A percentile compares a stretch with the other conserved stretches of the same genome.
Evolutionary conservation across 768 basidiomycete species (phyloP).

Genomic region (Collybia mongolica): DNA sequence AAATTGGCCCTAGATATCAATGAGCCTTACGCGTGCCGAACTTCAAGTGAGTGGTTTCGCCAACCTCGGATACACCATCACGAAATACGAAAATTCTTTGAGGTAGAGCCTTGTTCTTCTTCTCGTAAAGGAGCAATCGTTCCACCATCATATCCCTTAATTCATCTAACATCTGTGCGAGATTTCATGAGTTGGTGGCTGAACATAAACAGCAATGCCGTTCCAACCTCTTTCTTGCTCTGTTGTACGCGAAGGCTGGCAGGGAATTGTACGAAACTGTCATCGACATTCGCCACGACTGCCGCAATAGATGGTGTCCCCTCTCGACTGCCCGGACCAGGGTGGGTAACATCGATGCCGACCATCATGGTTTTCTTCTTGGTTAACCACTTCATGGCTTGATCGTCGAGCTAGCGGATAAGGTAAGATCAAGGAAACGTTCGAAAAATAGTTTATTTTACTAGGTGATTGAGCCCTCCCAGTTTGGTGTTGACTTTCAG

Average conservation of each 20-base stretch:
- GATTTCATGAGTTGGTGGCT: background rate
- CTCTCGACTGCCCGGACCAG: conserved; percentile 59
- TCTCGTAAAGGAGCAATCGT: conserved; percentile 56
- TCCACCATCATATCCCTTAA: conserved; percentile 70
- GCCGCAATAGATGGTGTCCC: conserved; percentile 85
- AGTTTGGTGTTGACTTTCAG: conserved; percentile 84
- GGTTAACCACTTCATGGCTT: conserved; percentile 61
- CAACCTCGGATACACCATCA: conserved; percentile 80
- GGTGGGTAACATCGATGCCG: conserved; percentile 84
- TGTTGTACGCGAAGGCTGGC: conserved; percentile 70
- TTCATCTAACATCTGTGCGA: conserved; percentile 68
- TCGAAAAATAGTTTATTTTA: conserved; percentile 15
- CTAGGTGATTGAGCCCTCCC: conserved; percentile 74
- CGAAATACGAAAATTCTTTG: conserved; percentile 72
- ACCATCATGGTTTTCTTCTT: conserved; percentile 77
- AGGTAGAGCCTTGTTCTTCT: conserved; percentile 57
- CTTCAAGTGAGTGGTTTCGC: conserved; percentile 9
- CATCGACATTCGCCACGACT: conserved; percentile 75
- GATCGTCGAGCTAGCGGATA: conserved; percentile 43
- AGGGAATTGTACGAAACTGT: conserved; percentile 72
- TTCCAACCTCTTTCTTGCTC: conserved; percentile 43
- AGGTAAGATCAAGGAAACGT: conserved; percentile 4
- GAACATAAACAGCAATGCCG: background rate
- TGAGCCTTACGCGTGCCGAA: too few species aligned
- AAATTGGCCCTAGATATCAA: conserved; percentile 58